Evolutionary conservation across 116 monocot species (phyloP), one percentile per base, ranked within the genome.

Genomic region (Dioscorea cayenensis): DNA sequence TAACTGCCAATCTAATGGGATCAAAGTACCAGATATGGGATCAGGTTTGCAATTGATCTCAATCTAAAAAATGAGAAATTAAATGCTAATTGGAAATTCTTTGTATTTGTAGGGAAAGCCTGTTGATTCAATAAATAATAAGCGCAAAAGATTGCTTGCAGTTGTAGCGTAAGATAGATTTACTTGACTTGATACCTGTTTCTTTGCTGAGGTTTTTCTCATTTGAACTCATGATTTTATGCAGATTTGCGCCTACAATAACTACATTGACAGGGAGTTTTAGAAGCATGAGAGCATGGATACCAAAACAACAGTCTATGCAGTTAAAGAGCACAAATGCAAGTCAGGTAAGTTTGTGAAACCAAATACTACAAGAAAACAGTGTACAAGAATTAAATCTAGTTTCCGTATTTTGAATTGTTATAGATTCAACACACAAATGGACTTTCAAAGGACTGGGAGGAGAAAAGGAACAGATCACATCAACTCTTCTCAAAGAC

Each of bases 21-120:
- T 89, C 97, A n/a, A 99, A 82, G 19, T 94, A 94, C 74, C 87
- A 82, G 51, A 89, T 99, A 23, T 94, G 84, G 93, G 84, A 91
- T 71, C 97, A 99, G 94, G 97, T 94, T 64, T 11, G 55, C 19
- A 70, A 63, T 59, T 59, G 59, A 20, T n/a, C 17, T 16, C 59
- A 12, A 63, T 43, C 43, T 43, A 43, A 43, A 6, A 43, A 43
- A 9, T 43, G 43, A 32, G 8, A 43, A 43, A 9, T 43, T 3
- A 12, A 43, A 43, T 43, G 1, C 43, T 43, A 43, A 43, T 6
- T 12, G 12, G 43, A 12, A 63, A 63, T 27, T 63, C 27, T 63
- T 63, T 12, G 21, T 23, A 8, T 22, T 69, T 78, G 63, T 84
- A 94, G 94, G 88, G 80, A 52, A 90, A 29, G 23, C 66, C 62